Evolutionary conservation across 257 asterid genomes (phyloP).

Genomic region (Haberlea rhodopensis): DNA sequence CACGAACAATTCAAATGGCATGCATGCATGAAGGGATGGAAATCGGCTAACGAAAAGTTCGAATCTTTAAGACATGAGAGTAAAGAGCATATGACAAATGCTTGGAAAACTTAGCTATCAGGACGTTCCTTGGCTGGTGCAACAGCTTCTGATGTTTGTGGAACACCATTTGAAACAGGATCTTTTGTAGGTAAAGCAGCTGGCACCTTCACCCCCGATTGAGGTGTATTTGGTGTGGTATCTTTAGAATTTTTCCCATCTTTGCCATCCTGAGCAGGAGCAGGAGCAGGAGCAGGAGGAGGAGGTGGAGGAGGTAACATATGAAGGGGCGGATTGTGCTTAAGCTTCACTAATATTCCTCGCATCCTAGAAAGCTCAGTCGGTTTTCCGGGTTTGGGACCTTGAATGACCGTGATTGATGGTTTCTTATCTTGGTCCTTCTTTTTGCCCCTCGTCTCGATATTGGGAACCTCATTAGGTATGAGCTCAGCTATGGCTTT

Average conservation of each 20-base stretch:
- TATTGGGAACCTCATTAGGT: conserved; percentile 82
- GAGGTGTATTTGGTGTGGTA: conserved; percentile 35
- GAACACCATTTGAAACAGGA: conserved; percentile 38
- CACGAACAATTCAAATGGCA: conserved; percentile 20
- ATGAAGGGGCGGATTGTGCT: conserved; percentile 92
- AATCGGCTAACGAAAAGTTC: conserved; percentile 17
- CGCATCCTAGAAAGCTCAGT: conserved; percentile 97
- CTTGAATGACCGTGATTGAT: conserved; percentile 75
- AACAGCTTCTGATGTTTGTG: conserved; percentile 38
- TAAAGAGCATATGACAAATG: conserved; percentile 15
- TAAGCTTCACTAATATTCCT: conserved; percentile 80
- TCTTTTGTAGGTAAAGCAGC: conserved; percentile 45
- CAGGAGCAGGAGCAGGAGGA: conserved; percentile 39
- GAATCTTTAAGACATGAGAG: neutral
- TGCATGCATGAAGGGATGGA: neutral
- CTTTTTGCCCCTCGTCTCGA: conserved; percentile 85
- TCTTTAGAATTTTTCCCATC: conserved; percentile 40
- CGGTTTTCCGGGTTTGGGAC: conserved; percentile 97
- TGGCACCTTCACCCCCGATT: too few relatives aligned
- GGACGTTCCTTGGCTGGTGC: conserved; percentile 39
- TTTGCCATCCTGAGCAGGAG: conserved; percentile 61
- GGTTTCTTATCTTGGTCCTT: conserved; percentile 95
- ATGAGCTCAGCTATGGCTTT: conserved; percentile 90
- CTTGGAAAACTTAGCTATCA: conserved; percentile 31
- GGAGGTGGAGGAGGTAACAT: conserved; percentile 86